Percentiles rank a stretch among this genome's conserved stretches.
phyloP scores from a whole-genome alignment of 139 green algal species.

The Haematococcus sp. region DNA sequence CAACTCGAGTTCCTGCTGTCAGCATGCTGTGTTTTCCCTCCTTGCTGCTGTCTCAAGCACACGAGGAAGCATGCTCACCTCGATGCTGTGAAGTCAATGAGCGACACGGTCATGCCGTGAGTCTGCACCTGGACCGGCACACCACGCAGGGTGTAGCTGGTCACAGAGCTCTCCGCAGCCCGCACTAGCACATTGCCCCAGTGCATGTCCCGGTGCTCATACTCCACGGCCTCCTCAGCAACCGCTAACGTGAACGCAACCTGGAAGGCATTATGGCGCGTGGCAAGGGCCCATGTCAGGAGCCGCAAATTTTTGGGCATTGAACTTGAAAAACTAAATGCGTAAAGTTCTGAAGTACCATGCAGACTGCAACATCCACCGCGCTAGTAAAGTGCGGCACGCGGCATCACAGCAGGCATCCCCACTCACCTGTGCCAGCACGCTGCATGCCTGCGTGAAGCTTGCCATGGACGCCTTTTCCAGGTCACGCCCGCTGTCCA shows the following conservation, averaged over 20 bases:
- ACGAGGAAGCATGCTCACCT: background rate
- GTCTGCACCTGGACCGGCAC: slow-evolving; percentile 29
- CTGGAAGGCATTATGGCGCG: slow-evolving; percentile 37
- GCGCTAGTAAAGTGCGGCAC: too few species aligned
- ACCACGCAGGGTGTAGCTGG: slow-evolving; percentile 15
- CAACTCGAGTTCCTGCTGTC: too few species aligned
- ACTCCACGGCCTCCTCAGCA: slow-evolving; percentile 81
- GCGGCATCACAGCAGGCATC: too few species aligned
- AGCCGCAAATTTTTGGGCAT: background rate
- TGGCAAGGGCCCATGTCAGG: too few species aligned
- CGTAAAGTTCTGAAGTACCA: too few species aligned
- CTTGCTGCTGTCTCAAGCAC: background rate
- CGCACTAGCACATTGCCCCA: slow-evolving; percentile 75
- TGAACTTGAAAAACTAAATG: background rate
- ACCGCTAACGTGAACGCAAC: slow-evolving; percentile 76
- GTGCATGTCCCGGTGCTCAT: slow-evolving; percentile 98
- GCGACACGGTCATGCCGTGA: slow-evolving; percentile 19
- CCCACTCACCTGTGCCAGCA: slow-evolving; percentile 82
- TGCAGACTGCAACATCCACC: too few species aligned
- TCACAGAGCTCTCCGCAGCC: slow-evolving; percentile 1
- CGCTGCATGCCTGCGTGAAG: slow-evolving; percentile 69
- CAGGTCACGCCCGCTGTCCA: slow-evolving; percentile 83
- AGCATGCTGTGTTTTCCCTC: too few species aligned
- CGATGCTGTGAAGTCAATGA: slow-evolving; percentile 84
- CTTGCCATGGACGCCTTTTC: slow-evolving; percentile 71